These are phyloP conservation scores for Scedosporium apiospermum DNA, from an alignment of 2,329 filamentous ascomycete species.

Conservation along the genomic window DNA sequence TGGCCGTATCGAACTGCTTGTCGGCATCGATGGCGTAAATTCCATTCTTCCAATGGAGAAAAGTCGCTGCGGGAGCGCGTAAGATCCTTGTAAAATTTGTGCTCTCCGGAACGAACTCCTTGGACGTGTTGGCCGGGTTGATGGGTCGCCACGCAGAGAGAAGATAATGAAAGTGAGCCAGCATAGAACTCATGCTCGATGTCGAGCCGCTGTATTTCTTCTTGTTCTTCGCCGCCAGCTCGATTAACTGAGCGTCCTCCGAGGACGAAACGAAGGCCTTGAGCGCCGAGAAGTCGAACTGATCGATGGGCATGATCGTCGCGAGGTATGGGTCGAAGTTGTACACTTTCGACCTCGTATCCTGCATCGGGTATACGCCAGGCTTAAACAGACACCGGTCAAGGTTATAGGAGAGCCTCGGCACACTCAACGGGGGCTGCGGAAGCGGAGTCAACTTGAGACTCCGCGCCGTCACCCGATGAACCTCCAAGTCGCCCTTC, in stretches of 20 bases:
- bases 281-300: slow-evolving; percentile 86
- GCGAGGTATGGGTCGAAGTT: slow-evolving; percentile 96
- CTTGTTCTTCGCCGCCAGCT: slow-evolving; percentile 53
- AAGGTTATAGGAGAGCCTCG: slow-evolving; percentile 61
- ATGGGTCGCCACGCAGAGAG: slow-evolving; percentile 75
- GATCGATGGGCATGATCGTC: slow-evolving; percentile 81
- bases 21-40: slow-evolving; percentile 93
- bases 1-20: slow-evolving; percentile 79
- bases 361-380: slow-evolving; percentile 85
- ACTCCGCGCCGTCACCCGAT: slow-evolving; percentile 16
- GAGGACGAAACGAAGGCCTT: slow-evolving; percentile 89
- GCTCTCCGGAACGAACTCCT: slow-evolving; percentile 52
- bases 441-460: slow-evolving; percentile 22
- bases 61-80: slow-evolving; percentile 67
- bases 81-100: slow-evolving; percentile 62
- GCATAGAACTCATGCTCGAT: slow-evolving; percentile 84
- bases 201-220: slow-evolving; percentile 91
- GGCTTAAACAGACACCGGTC: slow-evolving; percentile 93
- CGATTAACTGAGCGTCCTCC: slow-evolving; percentile 62
- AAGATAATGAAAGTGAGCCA: slow-evolving; percentile 88
- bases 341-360: slow-evolving; percentile 76
- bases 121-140: slow-evolving; percentile 57
- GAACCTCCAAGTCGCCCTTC: slow-evolving; percentile 15
- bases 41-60: slow-evolving; percentile 73
- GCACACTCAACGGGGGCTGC: slow-evolving; percentile 31